These are phyloP conservation scores for Apiotrichum laibachii DNA, from an alignment of 1,284 basidiomycete genomes.

Conservation along the genomic window DNA sequence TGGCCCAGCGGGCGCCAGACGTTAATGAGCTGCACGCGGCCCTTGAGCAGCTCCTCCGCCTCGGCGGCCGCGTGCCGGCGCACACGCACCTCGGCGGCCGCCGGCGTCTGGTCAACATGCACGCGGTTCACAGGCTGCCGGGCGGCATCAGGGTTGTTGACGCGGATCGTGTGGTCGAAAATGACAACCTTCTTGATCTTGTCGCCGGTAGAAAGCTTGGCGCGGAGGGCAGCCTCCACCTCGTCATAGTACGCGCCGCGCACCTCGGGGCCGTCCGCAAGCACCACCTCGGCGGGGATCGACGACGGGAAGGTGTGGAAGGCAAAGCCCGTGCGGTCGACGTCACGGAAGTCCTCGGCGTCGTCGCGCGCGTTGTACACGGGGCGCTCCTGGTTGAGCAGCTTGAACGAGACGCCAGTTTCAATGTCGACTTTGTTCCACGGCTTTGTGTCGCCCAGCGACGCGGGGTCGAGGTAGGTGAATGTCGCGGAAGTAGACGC, in stretches of 20 bases:
- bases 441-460: conserved; percentile 6
- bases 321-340: conserved; percentile 21
- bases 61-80: conserved; percentile 15
- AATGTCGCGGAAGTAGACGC: conserved; percentile 14
- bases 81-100: conserved; percentile 17
- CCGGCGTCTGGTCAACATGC: conserved; percentile 25
- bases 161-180: conserved; percentile 25
- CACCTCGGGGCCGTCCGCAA: conserved; percentile 13
- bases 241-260: conserved; percentile 18
- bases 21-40: conserved; percentile 25
- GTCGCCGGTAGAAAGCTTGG: conserved; percentile 13
- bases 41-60: conserved; percentile 18
- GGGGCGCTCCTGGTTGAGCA: background rate
- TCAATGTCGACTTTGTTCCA: conserved; percentile 22
- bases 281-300: conserved; percentile 8
- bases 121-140: conserved; percentile 21
- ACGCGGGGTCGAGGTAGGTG: conserved; percentile 15
- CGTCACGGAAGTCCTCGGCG: conserved; percentile 16
- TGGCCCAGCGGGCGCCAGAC: conserved; percentile 23
- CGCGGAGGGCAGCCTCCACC: conserved; percentile 15
- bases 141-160: conserved; percentile 14
- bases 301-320: conserved; percentile 19
- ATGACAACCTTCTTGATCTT: conserved; percentile 13
- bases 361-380: conserved; percentile 22
- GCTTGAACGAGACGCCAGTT: conserved; percentile 3